Evolutionary conservation across 2,329 filamentous ascomycete species (phyloP).

Genomic region (Thelonectria discophora): DNA sequence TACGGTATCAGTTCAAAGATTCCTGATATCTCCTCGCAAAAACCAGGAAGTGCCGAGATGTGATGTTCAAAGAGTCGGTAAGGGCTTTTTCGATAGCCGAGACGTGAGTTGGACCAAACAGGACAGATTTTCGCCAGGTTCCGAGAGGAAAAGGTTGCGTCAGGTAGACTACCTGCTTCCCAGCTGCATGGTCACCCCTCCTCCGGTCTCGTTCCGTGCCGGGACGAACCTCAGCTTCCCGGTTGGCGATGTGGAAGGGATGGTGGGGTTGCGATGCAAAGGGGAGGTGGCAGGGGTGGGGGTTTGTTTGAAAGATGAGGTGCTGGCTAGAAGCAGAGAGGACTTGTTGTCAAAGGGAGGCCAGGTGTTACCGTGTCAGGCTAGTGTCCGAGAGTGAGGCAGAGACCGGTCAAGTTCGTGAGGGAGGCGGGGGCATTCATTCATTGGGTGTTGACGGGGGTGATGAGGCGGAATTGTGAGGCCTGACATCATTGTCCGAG

Average conservation of each 20-base stretch:
- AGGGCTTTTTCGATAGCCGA: background rate
- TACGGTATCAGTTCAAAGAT: background rate
- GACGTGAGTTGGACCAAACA: background rate
- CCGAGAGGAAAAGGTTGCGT: background rate
- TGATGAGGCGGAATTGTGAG: background rate
- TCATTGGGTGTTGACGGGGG: background rate
- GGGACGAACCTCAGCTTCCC: background rate
- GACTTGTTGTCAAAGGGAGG: background rate
- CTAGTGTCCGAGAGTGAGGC: slow-evolving; percentile 1
- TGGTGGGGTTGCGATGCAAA: slow-evolving; percentile 18
- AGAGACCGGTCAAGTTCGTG: background rate
- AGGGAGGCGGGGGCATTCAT: background rate
- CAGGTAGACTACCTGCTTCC: background rate
- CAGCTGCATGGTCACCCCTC: background rate
- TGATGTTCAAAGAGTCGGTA: background rate
- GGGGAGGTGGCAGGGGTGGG: slow-evolving; percentile 14
- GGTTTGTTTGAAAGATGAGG: background rate
- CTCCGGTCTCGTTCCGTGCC: background rate
- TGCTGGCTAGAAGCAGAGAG: background rate
- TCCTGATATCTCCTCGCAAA: background rate
- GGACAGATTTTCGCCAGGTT: background rate
- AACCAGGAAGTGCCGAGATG: background rate
- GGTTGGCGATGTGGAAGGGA: slow-evolving; percentile 1
- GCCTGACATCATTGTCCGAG: background rate
- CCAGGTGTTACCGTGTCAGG: too few relatives aligned